Conservation (phyloP, 495 filamentous ascomycete genomes). For the Trypethelium eluteriae region DNA sequence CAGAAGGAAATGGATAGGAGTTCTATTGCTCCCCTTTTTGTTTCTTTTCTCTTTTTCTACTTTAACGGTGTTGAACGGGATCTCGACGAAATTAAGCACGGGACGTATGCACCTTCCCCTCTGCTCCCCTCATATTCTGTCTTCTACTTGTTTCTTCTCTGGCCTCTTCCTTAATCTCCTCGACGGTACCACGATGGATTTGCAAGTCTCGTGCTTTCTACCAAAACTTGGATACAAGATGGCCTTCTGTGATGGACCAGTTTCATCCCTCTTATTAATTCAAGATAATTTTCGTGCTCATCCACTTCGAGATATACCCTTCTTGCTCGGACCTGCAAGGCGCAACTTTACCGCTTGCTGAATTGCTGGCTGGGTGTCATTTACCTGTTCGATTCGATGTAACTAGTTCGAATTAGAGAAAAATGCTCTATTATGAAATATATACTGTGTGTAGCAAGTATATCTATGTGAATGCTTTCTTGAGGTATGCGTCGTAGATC, state of each 20-base stretch:
- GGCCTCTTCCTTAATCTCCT: not conserved
- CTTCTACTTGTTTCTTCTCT: not conserved
- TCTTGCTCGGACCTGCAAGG: conserved; percentile 11
- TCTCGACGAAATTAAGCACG: not conserved
- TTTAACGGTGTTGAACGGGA: conserved; percentile 1
- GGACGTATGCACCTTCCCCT: no score
- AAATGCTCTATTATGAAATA: not conserved
- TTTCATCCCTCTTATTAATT: not conserved
- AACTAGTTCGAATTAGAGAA: conserved; percentile 6
- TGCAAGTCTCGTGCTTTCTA: not conserved
- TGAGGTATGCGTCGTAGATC: not conserved
- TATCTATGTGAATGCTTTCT: not conserved
- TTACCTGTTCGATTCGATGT: not conserved
- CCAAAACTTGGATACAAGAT: not conserved
- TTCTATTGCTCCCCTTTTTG: not conserved
- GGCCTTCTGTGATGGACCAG: not conserved
- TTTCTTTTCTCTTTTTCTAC: not conserved
- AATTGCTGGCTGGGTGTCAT: not conserved
- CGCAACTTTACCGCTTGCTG: not conserved
- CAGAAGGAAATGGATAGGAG: not conserved
- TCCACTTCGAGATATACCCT: not conserved
- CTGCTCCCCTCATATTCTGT: not conserved
- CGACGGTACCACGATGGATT: not conserved
- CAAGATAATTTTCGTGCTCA: not conserved
- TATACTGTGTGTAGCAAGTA: not conserved